These are phyloP conservation scores for Tremella mesenterica DNA, from an alignment of 768 basidiomycete genomes.

Conservation along the genomic window DNA sequence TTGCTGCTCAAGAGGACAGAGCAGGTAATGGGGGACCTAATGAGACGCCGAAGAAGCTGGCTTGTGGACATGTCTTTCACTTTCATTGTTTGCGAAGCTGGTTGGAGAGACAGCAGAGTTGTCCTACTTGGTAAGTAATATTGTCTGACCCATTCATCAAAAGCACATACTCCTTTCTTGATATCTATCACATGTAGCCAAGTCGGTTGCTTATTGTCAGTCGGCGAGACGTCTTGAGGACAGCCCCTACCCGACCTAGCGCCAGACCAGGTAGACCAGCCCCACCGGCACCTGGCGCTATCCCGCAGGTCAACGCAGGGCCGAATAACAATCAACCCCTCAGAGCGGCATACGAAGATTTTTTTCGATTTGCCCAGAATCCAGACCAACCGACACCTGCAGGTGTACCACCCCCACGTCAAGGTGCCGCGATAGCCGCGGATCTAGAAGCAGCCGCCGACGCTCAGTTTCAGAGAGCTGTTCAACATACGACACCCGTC, in stretches of 20 bases:
- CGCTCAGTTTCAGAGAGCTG: too few relatives aligned
- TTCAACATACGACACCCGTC: too few relatives aligned
- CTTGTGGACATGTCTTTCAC: conserved; percentile 96
- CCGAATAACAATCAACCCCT: conserved; percentile 30
- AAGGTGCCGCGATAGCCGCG: conserved; percentile 11
- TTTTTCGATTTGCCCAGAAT: conserved; percentile 17
- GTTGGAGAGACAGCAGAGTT: conserved; percentile 97
- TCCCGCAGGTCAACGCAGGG: conserved; percentile 17
- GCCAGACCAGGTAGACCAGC: conserved; percentile 13
- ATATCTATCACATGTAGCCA: neutral
- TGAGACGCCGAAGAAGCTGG: conserved; percentile 90
- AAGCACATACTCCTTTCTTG: neutral
- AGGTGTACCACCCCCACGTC: conserved; percentile 41
- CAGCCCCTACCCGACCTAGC: conserved; percentile 9
- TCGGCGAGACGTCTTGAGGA: conserved; percentile 30
- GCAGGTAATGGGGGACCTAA: conserved; percentile 68
- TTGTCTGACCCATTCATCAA: neutral
- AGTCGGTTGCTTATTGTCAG: conserved; percentile 6
- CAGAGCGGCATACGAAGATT: conserved; percentile 31
- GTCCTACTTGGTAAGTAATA: conserved; percentile 80
- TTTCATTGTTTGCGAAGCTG: conserved; percentile 94
- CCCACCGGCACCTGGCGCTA: conserved; percentile 40
- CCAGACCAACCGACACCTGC: too few relatives aligned
- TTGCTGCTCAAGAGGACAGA: conserved; percentile 27
- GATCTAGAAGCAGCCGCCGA: conserved; percentile 10